A percentile compares a stretch with the other conserved stretches of the same genome.
phyloP scores from a whole-genome alignment of 78 protist genomes.

The Bigelowiella natans region DNA sequence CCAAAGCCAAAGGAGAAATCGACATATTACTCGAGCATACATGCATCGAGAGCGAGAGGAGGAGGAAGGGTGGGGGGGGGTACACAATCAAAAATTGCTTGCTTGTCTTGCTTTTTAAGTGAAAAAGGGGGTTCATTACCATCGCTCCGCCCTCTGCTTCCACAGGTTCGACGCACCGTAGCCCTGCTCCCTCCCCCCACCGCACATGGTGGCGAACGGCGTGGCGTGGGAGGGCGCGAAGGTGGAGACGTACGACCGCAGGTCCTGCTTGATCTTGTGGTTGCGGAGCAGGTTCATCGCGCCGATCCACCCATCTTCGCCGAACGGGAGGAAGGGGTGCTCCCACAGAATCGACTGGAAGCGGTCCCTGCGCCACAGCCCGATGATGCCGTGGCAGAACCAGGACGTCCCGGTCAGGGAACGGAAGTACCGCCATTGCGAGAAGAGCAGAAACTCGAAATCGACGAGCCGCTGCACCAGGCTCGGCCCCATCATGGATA shows the following conservation, averaged over 20 bases:
- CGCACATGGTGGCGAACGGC: background rate
- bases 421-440: background rate
- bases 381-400: slow-evolving; percentile 13
- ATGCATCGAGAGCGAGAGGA: too few relatives aligned
- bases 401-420: slow-evolving; percentile 5
- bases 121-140: too few relatives aligned
- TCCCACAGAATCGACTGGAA: background rate
- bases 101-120: too few relatives aligned
- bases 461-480: background rate
- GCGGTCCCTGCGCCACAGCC: background rate
- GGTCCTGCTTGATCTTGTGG: background rate
- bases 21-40: too few relatives aligned
- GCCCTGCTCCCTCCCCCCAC: slow-evolving; percentile 25
- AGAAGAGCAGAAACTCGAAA: background rate
- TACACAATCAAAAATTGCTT: too few relatives aligned
- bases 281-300: background rate
- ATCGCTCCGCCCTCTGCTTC: slow-evolving; percentile 23
- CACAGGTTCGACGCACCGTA: slow-evolving; percentile 13
- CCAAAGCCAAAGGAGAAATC: too few relatives aligned
- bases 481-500: background rate
- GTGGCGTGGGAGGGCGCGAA: background rate
- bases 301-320: slow-evolving; percentile 14
- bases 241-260: background rate
- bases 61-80: too few relatives aligned
- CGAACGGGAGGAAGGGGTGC: slow-evolving; percentile 10